Base-by-base conservation (phyloP, 108 stramenopile species). In the Pseudonitzschia pungens region DNA sequence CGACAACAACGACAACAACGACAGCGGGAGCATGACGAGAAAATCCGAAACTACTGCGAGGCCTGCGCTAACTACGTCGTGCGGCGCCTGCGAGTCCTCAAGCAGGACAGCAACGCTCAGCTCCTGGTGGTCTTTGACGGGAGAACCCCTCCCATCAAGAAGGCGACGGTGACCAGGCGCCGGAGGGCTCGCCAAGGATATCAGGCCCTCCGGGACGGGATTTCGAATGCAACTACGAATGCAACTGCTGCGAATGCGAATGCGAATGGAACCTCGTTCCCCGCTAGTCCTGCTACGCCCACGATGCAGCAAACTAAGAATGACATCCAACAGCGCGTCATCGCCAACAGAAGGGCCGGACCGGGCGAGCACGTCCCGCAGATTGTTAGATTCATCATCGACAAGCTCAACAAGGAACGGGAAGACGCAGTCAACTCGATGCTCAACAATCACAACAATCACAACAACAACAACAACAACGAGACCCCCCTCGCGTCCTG, bases 61-160 rank as follows among this genome's bases (percentile, higher is more conserved):
- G 64, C 66, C 12, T 89, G 88, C 77, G 72, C 76, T 6, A 48
- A 68, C 3, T 83, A 79, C 41, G 80, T 92, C 0, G 36, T 94
- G 21, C 51, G 68, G 45, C 50, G 78, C 40, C 62, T 95, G 41
- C 33, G 86, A 58, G 56, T 48, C 9, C 69, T 95, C 41, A 77
- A 72, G 36, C 43, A 83, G 12, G 71, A 70, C 33, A 84, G 82
- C 43, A 51, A 68, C 12, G 76, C 79, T 11, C 73, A 87, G n/a
- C 48, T 92, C 15, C 42, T 95, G 20, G 87, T 86, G 6, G 91
- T 95, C 4, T 74, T 95, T 36, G 94, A 95, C 79, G 94, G 94
- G 11, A 43, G 60, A 21, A 78, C 91, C 2, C 91, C 94, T 12
- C 94, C 94, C 21, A 77, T 81, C 42, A 95, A 95, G 69, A 28